Base-by-base conservation (phyloP, 2,329 filamentous ascomycete genomes). In the Beauveria medogensis region DNA sequence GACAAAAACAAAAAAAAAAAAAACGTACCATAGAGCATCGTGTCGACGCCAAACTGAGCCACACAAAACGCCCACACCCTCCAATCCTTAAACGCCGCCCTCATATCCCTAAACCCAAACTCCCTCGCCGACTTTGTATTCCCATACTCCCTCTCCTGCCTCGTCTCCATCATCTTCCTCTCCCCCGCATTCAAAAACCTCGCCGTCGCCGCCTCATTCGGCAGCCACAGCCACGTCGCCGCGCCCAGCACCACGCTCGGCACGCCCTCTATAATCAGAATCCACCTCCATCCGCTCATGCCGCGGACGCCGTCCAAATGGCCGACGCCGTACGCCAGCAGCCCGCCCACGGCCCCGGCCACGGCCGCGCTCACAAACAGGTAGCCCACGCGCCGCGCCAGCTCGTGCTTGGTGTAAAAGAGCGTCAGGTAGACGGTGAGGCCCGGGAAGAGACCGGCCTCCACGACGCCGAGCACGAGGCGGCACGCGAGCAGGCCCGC, bases 321-420 rank as follows among this genome's bases (percentile, higher is more conserved):
- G 0, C 87, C 87, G 63, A 92, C 89, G 1, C 81, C 88, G 63
- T 87, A 91, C 0, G 89, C 89, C 18, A 92, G 76, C 16, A 92
- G 74, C 0, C 90, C 90, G 6, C 89, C 89, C 26, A 85, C 81
- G 1, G 87, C 89, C 2, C 89, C 89, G 0, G 88, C 87, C 3
- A 90, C 76, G 1, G 89, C 88, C 1, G 88, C 82, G 48, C 80
- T 83, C 55, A 88, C 85, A 68, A 91, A 91, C 0, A 92, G 78
- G 66, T 90, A 91, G 2, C 86, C 87, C 3, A 91, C 85, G 2
- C 89, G 83, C 47, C 91, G 73, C 5, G 87, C 88, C 2, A 91
- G 80, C 72, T 92, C 89, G 30, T 81, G 79, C 68, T 88, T 88
- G 52, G 84, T 88, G 74, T 92, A 92, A 77, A 90, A 91, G 65